Conservation (phyloP, 768 basidiomycete species). For the Myochromella boudieri region DNA sequence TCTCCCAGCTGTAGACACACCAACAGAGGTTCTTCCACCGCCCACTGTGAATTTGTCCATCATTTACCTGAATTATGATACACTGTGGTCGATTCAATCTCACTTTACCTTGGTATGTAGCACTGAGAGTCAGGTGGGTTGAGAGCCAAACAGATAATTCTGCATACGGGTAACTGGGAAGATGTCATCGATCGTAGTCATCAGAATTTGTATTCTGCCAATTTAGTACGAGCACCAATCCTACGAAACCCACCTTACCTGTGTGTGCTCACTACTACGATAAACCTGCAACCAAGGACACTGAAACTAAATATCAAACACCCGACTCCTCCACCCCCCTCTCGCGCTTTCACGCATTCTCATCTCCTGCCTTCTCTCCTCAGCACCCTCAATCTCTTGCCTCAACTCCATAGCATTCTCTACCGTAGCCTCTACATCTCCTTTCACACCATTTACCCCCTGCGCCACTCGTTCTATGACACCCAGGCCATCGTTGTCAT, state of each 20-base stretch:
- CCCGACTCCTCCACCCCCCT: conserved; percentile 32
- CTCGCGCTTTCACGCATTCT: conserved; percentile 20
- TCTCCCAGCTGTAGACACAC: too few species aligned
- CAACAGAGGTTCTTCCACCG: too few species aligned
- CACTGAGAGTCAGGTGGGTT: too few species aligned
- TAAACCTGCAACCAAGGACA: neutral
- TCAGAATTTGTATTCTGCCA: too few species aligned
- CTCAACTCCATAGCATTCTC: conserved; percentile 10
- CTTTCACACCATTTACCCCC: conserved; percentile 13
- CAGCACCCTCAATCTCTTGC: conserved; percentile 20
- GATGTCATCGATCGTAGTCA: too few species aligned
- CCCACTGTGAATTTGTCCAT: too few species aligned
- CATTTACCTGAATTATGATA: too few species aligned
- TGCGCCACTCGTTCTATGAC: conserved; percentile 16
- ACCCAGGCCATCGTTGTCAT: conserved; percentile 20
- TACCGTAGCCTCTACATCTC: conserved; percentile 12
- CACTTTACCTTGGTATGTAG: too few species aligned
- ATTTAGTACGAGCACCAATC: neutral
- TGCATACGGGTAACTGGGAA: too few species aligned
- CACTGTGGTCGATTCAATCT: too few species aligned
- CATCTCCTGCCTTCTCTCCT: conserved; percentile 24
- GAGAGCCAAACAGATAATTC: too few species aligned
- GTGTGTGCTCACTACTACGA: too few species aligned
- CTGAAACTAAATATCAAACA: conserved; percentile 28
- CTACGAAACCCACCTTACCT: neutral